A percentile compares a stretch with the other conserved stretches of the same genome.
phyloP scores from a whole-genome alignment of 139 green algal genomes.

The Deuterostichococcus epilithicus region DNA sequence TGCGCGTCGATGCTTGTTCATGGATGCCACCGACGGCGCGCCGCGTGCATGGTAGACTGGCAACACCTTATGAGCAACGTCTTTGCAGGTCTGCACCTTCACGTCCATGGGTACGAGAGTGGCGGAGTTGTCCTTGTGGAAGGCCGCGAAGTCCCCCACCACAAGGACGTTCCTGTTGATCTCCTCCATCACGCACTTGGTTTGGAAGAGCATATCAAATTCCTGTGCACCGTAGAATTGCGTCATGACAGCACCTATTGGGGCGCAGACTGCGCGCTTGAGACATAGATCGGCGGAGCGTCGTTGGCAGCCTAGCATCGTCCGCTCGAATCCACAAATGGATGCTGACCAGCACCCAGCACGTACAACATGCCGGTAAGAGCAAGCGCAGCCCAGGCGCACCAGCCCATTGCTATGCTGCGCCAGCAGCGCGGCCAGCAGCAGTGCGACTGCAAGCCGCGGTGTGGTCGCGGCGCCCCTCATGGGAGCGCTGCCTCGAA shows the following conservation, averaged over 20 bases:
- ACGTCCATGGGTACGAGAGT: slow-evolving; percentile 16
- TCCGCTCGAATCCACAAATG: no score
- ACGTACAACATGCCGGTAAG: no score
- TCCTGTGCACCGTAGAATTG: not conserved
- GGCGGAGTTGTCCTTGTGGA: slow-evolving; percentile 4
- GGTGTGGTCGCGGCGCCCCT: not conserved
- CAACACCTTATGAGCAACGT: not conserved
- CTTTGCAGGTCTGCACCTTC: slow-evolving; percentile 18
- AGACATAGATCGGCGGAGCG: no score
- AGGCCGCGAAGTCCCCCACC: slow-evolving; percentile 34
- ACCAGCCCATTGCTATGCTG: not conserved
- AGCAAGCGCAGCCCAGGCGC: no score
- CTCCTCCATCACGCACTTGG: not conserved
- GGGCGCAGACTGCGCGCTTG: no score
- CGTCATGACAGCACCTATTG: no score
- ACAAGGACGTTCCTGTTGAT: slow-evolving; percentile 16
- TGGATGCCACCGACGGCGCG: no score
- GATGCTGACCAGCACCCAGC: no score
- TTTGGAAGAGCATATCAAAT: slow-evolving; percentile 26
- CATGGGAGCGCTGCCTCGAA: no score
- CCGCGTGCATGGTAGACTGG: no score
- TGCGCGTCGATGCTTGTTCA: not conserved
- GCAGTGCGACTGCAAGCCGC: not conserved
- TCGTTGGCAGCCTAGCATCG: no score
- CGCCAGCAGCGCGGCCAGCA: not conserved